These are phyloP conservation scores for Kodamaea hsintzibuensis DNA, from an alignment of 805 yeast species.

Conservation along the genomic window DNA sequence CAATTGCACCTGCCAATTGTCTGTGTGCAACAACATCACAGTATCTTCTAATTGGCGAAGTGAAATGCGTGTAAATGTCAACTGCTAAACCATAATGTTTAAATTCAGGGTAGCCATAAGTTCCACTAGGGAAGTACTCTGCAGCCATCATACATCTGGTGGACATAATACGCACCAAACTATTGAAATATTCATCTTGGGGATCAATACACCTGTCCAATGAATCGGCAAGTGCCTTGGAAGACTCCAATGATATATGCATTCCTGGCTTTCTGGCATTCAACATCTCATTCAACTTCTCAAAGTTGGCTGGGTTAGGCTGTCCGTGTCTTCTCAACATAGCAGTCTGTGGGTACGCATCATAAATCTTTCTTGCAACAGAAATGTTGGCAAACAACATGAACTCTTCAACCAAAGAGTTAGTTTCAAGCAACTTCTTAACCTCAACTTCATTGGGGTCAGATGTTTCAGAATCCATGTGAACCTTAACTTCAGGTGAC, in stretches of 20 bases:
- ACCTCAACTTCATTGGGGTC: slow-evolving; percentile 96
- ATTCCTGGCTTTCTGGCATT: slow-evolving; percentile 70
- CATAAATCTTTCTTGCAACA: slow-evolving; percentile 90
- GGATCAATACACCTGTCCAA: slow-evolving; percentile 84
- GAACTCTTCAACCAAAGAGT: slow-evolving; percentile 95
- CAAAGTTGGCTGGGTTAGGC: slow-evolving; percentile 96
- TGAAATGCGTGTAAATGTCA: slow-evolving; percentile 96
- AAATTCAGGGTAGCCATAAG: slow-evolving; percentile 86
- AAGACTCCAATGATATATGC: slow-evolving; percentile 76
- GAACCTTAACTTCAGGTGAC: slow-evolving; percentile 96
- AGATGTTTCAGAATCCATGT: slow-evolving; percentile 94
- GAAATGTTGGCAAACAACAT: slow-evolving; percentile 97
- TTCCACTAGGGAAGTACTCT: slow-evolving; percentile 92
- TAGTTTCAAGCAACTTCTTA: slow-evolving; percentile 83
- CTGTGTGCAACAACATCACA: slow-evolving; percentile 98
- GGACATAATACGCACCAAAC: slow-evolving; percentile 91
- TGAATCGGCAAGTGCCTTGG: slow-evolving; percentile 91
- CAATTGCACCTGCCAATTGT: slow-evolving; percentile 97
- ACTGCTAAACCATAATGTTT: slow-evolving; percentile 97
- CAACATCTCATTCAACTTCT: slow-evolving; percentile 83
- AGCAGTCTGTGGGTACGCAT: slow-evolving; percentile 95
- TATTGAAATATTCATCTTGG: slow-evolving; percentile 86
- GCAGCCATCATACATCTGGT: slow-evolving; percentile 99
- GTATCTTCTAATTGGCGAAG: slow-evolving; percentile 96
- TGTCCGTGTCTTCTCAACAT: slow-evolving; percentile 97